Evolutionary conservation across 2,329 filamentous ascomycete species (phyloP), one percentile per base, ranked within the genome.

Genomic region (Helminthosporium solani): DNA sequence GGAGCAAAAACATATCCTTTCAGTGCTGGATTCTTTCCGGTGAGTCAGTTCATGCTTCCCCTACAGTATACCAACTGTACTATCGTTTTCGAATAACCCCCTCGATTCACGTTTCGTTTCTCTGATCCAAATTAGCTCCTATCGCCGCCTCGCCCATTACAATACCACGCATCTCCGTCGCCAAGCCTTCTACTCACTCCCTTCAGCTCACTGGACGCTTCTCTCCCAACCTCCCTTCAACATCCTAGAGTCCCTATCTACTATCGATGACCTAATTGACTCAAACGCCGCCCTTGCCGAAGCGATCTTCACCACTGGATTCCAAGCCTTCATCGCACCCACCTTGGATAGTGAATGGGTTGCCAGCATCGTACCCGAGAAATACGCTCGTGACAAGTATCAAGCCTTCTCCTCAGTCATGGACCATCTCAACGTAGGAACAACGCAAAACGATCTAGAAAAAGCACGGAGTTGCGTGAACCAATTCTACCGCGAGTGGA

Each of bases 401-500:
- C 53, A 58, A 11, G 54, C 65, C 9, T 69, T 56, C 33, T 72
- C 73, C 0, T 63, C 60, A 19, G 75, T 85, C 57, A 81, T 82
- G 21, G 73, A 77, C 11, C 78, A 84, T 35, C 91, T 90, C 85
- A 78, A 82, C 16, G 84, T 82, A 3, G 77, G 82, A 25, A 87
- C 90, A 12, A 91, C 85, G 34, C 73, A 83, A 20, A 76, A 76
- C 18, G 92, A 97, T 62, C 76, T 95, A 42, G 90, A 95, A 66
- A 99, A 97, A 71, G 91, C 92, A 2, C 82, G 90, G 52, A 95
- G 90, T 61, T 97, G 91, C 1, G 79, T 99, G 41, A 84, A 92
- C 9, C 94, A 99, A 64, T 88, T 97, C 67, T 97, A 91, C 70
- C 85, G 94, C 14, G 94, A 99, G 69, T 99, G 95, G 94, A 90